These are phyloP conservation scores for Xylariales sp. DNA, from an alignment of 2,329 filamentous ascomycete genomes.

Conservation along the genomic window DNA sequence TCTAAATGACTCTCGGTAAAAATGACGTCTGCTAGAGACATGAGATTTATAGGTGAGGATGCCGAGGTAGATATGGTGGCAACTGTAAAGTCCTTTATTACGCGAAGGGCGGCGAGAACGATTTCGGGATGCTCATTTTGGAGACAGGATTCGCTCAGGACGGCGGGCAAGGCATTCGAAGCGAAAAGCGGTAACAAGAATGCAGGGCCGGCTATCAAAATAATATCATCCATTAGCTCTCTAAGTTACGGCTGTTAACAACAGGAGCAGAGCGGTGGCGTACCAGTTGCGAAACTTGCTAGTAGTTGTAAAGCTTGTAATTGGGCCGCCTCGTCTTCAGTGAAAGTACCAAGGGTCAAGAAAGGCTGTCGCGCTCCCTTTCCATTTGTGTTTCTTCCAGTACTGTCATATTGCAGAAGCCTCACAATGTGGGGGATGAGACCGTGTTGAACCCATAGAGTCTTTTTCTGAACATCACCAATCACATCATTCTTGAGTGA, in stretches of 20 bases:
- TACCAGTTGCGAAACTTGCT: conserved; percentile 86
- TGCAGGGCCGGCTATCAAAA: conserved; percentile 74
- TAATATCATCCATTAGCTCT: conserved; percentile 33
- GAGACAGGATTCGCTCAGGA: conserved; percentile 77
- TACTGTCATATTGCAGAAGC: conserved; percentile 55
- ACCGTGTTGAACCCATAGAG: conserved; percentile 78
- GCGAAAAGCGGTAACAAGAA: conserved; percentile 81
- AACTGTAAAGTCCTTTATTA: conserved; percentile 77
- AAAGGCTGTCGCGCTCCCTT: conserved; percentile 53
- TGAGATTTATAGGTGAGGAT: conserved; percentile 60
- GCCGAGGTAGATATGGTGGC: conserved; percentile 68
- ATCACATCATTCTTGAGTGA: conserved; percentile 89
- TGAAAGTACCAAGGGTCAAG: conserved; percentile 55
- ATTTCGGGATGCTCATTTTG: conserved; percentile 72
- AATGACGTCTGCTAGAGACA: conserved; percentile 69
- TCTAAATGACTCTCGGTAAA: conserved; percentile 72
- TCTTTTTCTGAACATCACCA: conserved; percentile 88
- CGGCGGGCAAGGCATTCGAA: conserved; percentile 73
- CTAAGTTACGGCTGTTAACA: conserved; percentile 23
- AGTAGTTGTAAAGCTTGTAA: conserved; percentile 88
- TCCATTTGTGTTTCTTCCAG: conserved; percentile 54
- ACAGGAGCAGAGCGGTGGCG: conserved; percentile 38
- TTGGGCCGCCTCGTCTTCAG: conserved; percentile 74
- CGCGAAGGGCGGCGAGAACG: conserved; percentile 77
- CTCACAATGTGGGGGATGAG: conserved; percentile 69